These are phyloP conservation scores for Aspergillus haitiensis DNA, from an alignment of 495 filamentous ascomycete genomes.

Conservation along the genomic window DNA sequence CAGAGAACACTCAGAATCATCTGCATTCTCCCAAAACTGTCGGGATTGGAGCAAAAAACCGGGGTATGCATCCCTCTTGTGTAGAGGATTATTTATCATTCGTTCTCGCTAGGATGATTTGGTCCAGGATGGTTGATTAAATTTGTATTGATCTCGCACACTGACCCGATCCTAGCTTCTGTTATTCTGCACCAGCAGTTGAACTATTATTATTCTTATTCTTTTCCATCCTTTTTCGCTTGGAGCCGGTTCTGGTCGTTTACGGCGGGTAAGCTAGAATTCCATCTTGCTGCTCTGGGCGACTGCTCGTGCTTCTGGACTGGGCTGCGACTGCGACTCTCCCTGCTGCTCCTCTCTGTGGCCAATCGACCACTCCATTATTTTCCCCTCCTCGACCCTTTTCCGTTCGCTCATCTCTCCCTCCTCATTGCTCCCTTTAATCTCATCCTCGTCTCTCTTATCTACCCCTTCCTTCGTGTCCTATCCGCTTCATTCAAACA, in stretches of 20 bases:
- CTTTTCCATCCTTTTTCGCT: slow-evolving; percentile 12
- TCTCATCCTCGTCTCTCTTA: slow-evolving; percentile 9
- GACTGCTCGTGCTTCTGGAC: slow-evolving; percentile 5
- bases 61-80: slow-evolving; percentile 17
- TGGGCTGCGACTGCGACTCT: not conserved
- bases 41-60: slow-evolving; percentile 14
- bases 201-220: slow-evolving; percentile 3
- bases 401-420: slow-evolving; percentile 4
- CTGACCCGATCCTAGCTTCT: slow-evolving; percentile 24
- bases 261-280: slow-evolving; percentile 34
- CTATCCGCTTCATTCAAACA: slow-evolving; percentile 4
- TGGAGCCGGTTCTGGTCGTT: slow-evolving; percentile 24
- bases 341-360: slow-evolving; percentile 1
- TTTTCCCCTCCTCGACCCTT: slow-evolving; percentile 12
- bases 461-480: slow-evolving; percentile 6
- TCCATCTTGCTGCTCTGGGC: slow-evolving; percentile 9
- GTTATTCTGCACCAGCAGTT: slow-evolving; percentile 11
- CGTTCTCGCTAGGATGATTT: slow-evolving; percentile 8
- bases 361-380: slow-evolving; percentile 16
- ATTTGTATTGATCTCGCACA: slow-evolving; percentile 20
- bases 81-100: slow-evolving; percentile 14
- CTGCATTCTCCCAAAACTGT: slow-evolving; percentile 10
- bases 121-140: slow-evolving; percentile 11
- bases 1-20: not conserved
- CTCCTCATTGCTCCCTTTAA: slow-evolving; percentile 10